Evolutionary conservation across 2,329 filamentous ascomycete genomes (phyloP).

Genomic region (Neonectria sp.): DNA sequence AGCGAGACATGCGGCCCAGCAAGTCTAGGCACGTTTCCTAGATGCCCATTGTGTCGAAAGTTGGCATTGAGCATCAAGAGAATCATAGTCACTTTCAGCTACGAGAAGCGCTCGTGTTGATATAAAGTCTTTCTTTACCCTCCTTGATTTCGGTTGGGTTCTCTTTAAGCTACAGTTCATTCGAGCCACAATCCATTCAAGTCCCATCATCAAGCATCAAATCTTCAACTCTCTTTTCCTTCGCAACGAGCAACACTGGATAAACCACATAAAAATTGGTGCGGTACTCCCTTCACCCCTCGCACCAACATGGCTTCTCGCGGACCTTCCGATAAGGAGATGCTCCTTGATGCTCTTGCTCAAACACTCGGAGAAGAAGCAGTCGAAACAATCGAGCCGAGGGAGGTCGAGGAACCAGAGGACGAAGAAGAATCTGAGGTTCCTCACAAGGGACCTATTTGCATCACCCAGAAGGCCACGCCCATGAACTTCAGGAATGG

Average conservation of each 20-base stretch:
- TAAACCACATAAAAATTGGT: slow-evolving; percentile 3
- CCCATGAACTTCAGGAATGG: slow-evolving; percentile 2
- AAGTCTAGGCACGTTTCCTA: neutral
- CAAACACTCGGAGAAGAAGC: slow-evolving; percentile 1
- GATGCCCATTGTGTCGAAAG: neutral
- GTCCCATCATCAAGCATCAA: neutral
- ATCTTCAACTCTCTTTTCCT: neutral
- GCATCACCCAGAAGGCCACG: slow-evolving; percentile 12
- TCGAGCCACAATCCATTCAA: neutral
- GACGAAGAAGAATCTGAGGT: neutral
- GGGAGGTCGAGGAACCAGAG: neutral
- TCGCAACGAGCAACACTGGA: neutral
- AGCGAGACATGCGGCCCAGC: neutral
- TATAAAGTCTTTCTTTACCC: neutral
- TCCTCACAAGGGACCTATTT: slow-evolving; percentile 3
- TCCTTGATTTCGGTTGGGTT: neutral
- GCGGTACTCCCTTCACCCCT: slow-evolving; percentile 3
- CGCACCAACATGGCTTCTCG: neutral
- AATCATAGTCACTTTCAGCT: neutral
- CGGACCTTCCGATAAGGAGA: slow-evolving; percentile 9
- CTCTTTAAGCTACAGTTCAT: neutral
- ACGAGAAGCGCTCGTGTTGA: neutral
- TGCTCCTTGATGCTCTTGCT: slow-evolving; percentile 13
- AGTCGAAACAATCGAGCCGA: slow-evolving; percentile 1
- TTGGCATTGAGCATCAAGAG: neutral